Evolutionary conservation across 306 rosid species (phyloP).

Genomic region (Pachyrhizus erosus): DNA sequence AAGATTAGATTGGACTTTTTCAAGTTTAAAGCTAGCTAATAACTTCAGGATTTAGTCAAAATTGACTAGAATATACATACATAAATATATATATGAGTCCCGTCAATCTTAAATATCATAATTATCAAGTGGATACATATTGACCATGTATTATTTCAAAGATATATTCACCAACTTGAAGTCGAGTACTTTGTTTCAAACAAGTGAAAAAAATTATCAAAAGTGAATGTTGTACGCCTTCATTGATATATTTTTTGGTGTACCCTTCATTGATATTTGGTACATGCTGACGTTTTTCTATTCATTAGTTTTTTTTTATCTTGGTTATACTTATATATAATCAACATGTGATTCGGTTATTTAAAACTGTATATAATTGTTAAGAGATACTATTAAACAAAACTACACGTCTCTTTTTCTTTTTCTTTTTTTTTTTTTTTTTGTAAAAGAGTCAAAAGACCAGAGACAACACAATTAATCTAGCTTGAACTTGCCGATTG

Average conservation of each 20-base stretch:
- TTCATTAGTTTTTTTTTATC: too few species aligned
- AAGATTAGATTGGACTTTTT: background rate
- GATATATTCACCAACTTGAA: conserved; percentile 5
- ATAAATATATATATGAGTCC: background rate
- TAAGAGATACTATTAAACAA: too few species aligned
- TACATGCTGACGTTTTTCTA: background rate
- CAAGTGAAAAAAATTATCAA: background rate
- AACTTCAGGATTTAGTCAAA: background rate
- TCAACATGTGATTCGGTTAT: background rate
- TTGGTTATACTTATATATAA: too few species aligned
- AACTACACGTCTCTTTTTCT: background rate
- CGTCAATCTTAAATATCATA: background rate
- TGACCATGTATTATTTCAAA: background rate
- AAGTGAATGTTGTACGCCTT: background rate
- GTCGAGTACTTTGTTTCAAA: background rate
- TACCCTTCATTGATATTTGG: background rate
- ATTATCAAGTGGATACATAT: background rate
- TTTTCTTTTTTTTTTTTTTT: too few species aligned
- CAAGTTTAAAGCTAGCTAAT: background rate
- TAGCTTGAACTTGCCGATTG: too few species aligned
- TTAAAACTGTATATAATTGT: too few species aligned
- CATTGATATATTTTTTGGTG: background rate
- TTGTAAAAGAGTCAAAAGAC: too few species aligned
- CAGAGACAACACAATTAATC: too few species aligned
- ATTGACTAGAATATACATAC: background rate